These are phyloP conservation scores for Sporothrix phasma DNA, from an alignment of 2,329 filamentous ascomycete species.

Conservation along the genomic window DNA sequence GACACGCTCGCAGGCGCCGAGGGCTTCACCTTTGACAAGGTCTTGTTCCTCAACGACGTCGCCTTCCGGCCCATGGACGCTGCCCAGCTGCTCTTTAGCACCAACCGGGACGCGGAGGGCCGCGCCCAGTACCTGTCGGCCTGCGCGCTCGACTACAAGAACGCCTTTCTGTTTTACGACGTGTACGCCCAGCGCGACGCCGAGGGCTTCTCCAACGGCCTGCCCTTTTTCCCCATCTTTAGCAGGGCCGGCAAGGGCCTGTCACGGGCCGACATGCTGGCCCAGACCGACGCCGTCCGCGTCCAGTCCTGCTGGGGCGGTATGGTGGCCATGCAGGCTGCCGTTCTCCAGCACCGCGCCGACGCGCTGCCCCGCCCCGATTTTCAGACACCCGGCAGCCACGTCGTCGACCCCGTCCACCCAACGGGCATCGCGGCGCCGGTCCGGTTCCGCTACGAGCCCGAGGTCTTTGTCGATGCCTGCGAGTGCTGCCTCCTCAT, in stretches of 20 bases:
- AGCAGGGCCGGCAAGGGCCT: constrained; percentile 39
- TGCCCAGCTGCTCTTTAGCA: constrained; percentile 50
- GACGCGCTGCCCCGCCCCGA: constrained; percentile 24
- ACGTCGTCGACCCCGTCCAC: constrained; percentile 29
- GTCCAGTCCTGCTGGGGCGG: constrained; percentile 71
- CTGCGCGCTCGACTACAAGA: constrained; percentile 61
- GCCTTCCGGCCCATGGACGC: constrained; percentile 41
- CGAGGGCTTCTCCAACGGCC: constrained; percentile 51
- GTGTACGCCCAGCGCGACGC: constrained; percentile 61
- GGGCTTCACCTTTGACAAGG: constrained; percentile 40
- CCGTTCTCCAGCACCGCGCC: constrained; percentile 42
- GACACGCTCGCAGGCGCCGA: constrained; percentile 34
- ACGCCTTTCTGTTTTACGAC: constrained; percentile 61
- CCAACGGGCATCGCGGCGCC: constrained; percentile 29
- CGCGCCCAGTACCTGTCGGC: constrained; percentile 52
- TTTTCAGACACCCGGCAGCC: constrained; percentile 27
- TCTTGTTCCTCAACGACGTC: constrained; percentile 61
- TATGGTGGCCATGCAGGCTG: constrained; percentile 58
- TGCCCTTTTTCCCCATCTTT: constrained; percentile 61
- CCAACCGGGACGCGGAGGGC: constrained; percentile 44
- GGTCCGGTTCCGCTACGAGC: constrained; percentile 47
- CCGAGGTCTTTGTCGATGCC: constrained; percentile 51
- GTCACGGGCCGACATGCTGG: constrained; percentile 53
- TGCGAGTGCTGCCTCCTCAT: constrained; percentile 55
- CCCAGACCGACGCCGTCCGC: constrained; percentile 52